These are phyloP conservation scores for Malassezia psittaci DNA, from an alignment of 1,284 basidiomycete genomes.

Conservation along the genomic window DNA sequence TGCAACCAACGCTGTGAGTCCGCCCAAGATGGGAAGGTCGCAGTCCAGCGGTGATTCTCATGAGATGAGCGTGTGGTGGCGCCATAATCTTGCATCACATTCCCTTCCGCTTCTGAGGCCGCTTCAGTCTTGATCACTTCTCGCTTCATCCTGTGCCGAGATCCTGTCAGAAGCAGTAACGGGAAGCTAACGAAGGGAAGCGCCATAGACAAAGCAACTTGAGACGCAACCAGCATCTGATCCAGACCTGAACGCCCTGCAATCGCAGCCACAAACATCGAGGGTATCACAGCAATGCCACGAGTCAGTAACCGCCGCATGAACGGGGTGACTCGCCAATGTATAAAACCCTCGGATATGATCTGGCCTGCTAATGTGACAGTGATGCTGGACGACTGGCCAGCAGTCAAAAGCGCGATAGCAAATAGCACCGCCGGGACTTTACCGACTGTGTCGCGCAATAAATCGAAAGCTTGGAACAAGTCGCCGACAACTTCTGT, in stretches of 20 bases:
- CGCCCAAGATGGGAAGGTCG: background rate
- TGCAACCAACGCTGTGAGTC: background rate
- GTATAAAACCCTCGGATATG: constrained; percentile 84
- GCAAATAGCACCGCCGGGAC: constrained; percentile 37
- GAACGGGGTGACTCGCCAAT: constrained; percentile 74
- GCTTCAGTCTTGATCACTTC: constrained; percentile 1
- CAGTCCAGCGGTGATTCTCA: background rate
- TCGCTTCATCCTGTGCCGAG: constrained; percentile 15
- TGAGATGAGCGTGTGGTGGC: background rate
- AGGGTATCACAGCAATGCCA: constrained; percentile 73
- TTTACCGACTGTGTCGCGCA: constrained; percentile 25
- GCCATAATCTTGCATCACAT: background rate
- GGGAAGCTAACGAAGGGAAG: constrained; percentile 57
- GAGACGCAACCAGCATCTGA: constrained; percentile 70
- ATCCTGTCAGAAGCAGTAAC: constrained; percentile 31
- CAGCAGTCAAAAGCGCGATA: constrained; percentile 55
- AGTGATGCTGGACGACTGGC: constrained; percentile 84
- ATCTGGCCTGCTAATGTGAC: constrained; percentile 85
- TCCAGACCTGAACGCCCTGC: constrained; percentile 69
- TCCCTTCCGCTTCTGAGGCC: too few relatives aligned
- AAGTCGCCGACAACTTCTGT: constrained; percentile 31
- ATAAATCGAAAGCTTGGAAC: constrained; percentile 37
- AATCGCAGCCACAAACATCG: constrained; percentile 65
- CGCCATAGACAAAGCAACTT: constrained; percentile 76
- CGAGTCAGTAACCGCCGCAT: constrained; percentile 73